Evolutionary conservation across 371 early-diverging fungal species (phyloP).

Genomic region (Apophysomyces elegans): DNA sequence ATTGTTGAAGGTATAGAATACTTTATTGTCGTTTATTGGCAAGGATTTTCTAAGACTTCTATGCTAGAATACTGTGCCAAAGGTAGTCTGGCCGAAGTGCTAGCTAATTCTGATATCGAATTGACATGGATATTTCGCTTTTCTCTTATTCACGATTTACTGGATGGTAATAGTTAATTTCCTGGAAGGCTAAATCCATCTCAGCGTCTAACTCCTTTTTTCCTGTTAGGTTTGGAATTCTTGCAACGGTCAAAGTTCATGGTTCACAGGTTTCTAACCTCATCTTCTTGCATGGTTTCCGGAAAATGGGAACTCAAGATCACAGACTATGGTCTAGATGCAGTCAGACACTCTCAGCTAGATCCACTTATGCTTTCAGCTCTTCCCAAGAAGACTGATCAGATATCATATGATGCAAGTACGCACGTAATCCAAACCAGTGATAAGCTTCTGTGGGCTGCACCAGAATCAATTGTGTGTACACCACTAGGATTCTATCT

Average conservation of each 20-base stretch:
- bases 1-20: conserved; percentile 40
- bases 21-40: not conserved
- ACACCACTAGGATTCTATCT: conserved; percentile 31
- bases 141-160: conserved; percentile 53
- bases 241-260: conserved; percentile 54
- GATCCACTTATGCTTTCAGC: conserved; percentile 21
- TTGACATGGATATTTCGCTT: conserved; percentile 58
- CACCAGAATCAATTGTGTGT: conserved; percentile 47
- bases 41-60: not conserved
- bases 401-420: not conserved
- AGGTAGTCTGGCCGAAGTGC: conserved; percentile 45
- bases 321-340: conserved; percentile 49
- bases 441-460: conserved; percentile 43
- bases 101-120: conserved; percentile 51
- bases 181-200: not conserved
- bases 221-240: conserved; percentile 48
- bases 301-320: conserved; percentile 59
- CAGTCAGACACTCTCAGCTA: conserved; percentile 30
- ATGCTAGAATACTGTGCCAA: conserved; percentile 48
- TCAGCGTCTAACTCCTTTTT: not conserved
- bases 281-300: conserved; percentile 50
- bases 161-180: conserved; percentile 27
- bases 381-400: conserved; percentile 15
- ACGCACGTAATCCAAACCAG: conserved; percentile 9
- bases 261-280: conserved; percentile 50